Base-by-base conservation (phyloP, 768 basidiomycete genomes). In the Podaxis pistillaris region DNA sequence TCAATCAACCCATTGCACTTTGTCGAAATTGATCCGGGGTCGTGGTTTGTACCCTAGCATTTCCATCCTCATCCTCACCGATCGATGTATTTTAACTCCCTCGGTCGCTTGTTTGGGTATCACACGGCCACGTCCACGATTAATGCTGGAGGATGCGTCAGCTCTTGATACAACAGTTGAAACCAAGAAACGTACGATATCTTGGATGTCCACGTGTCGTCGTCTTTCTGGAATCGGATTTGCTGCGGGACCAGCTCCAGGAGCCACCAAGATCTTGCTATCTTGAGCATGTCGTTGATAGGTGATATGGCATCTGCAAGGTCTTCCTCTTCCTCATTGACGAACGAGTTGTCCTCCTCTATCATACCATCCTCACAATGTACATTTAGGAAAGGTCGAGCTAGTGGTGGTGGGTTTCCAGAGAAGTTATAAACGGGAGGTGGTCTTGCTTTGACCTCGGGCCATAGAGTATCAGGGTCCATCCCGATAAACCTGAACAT, bases 271-370 rank as follows among this genome's bases (percentile, higher is more conserved):
- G 53, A 56, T 52, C 66, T 75, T 24, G 73, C 63, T 4, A 77
- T 66, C n/a, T 71, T 65, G 33, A 91, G 79, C 74, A 88, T 81
- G 71, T 91, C 89, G 61, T 85, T 83, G 3, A 79, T 69, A 0
- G 74, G 76, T 56, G 75, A 77, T 19, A 82, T 65, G 17, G 84
- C 83, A 62, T 91, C 89, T 1, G 70, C 74, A 17, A 86, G 68
- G 41, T 90, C 88, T 67, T 88, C 86, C 26, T 85, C 79, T 65
- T 88, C 88, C 68, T 90, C 82, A 41, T 53, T 76, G 26, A 78
- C 61, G 53, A 77, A 79, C 49, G 77, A 69, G 41, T 68, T 68
- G 4, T 70, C 70, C 24, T 70, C 73, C 1, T 69, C 64, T 22
- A 72, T 55, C 2, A 64, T 52, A 13, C 69, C 65, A n/a, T 71